Percentiles rank a stretch among this genome's conserved stretches.
phyloP scores from a whole-genome alignment of 2,329 filamentous ascomycete species.

The Alternaria viburni region DNA sequence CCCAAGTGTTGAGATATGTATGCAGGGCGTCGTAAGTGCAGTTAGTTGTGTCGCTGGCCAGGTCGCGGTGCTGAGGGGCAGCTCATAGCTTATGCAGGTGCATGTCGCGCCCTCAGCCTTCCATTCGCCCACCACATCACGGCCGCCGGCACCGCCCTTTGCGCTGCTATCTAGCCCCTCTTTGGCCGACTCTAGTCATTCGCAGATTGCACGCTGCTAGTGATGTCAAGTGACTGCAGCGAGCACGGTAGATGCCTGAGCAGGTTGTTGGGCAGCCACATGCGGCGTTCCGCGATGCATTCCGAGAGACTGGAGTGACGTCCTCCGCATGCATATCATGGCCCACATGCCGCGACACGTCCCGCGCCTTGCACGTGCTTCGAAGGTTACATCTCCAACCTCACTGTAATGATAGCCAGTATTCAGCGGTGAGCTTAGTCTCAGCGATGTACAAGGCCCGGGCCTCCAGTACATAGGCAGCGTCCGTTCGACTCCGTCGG shows the following conservation, averaged over 20 bases:
- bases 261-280: slow-evolving; percentile 1
- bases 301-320: slow-evolving; percentile 19
- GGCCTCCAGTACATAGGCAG: background rate
- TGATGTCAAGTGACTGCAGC: slow-evolving; percentile 2
- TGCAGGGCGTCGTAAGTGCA: slow-evolving; percentile 14
- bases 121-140: slow-evolving; percentile 5
- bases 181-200: background rate
- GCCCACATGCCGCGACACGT: background rate
- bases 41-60: slow-evolving; percentile 11
- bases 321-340: slow-evolving; percentile 6
- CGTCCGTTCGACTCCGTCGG: background rate
- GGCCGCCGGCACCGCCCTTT: slow-evolving; percentile 10
- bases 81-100: slow-evolving; percentile 26
- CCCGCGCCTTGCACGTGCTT: background rate
- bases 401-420: background rate
- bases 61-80: slow-evolving; percentile 17
- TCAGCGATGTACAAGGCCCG: background rate
- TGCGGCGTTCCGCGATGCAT: slow-evolving; percentile 18
- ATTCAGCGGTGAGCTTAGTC: background rate
- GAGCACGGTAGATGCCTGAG: background rate
- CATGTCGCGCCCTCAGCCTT: slow-evolving; percentile 4
- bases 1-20: slow-evolving; percentile 25
- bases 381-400: background rate
- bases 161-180: slow-evolving; percentile 10
- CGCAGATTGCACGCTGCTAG: background rate